Evolutionary conservation across 768 basidiomycete genomes (phyloP).

Genomic region (Termitomyces sp.): DNA sequence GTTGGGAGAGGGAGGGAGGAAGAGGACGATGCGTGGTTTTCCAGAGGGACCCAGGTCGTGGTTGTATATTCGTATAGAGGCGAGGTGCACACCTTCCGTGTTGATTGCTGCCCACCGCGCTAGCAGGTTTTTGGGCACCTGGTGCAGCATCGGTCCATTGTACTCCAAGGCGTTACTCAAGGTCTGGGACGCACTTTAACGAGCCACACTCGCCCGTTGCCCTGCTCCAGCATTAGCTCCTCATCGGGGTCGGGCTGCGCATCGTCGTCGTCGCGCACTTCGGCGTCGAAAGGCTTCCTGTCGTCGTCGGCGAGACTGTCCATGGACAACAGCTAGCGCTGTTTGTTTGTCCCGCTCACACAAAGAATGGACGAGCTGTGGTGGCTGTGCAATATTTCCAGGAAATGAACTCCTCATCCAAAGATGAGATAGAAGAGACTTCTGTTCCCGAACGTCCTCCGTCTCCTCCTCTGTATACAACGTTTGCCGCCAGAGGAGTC

Average conservation of each 20-base stretch:
- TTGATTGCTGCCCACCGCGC: constrained; percentile 78
- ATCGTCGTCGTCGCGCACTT: constrained; percentile 42
- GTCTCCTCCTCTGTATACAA: constrained; percentile 67
- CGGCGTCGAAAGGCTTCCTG: constrained; percentile 66
- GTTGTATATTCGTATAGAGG: constrained; percentile 78
- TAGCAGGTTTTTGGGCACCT: constrained; percentile 86
- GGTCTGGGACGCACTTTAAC: constrained; percentile 59
- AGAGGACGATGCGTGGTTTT: constrained; percentile 59
- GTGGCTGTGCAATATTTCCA: constrained; percentile 5
- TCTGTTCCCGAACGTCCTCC: constrained; percentile 54
- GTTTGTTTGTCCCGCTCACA: not conserved
- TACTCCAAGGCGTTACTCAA: not conserved
- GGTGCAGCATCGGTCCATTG: constrained; percentile 5
- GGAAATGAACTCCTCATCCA: constrained; percentile 19
- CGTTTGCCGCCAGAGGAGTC: constrained; percentile 62
- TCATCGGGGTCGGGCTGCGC: constrained; percentile 76
- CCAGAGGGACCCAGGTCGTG: constrained; percentile 34
- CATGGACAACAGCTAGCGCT: not conserved
- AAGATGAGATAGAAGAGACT: constrained; percentile 56
- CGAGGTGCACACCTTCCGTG: constrained; percentile 73
- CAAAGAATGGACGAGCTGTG: too few relatives aligned
- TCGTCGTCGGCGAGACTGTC: constrained; percentile 44
- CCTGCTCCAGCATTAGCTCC: constrained; percentile 70
- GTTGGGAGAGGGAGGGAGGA: constrained; percentile 56
- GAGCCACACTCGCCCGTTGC: constrained; percentile 75